Evolutionary conservation across 257 asterid genomes (phyloP).

Genomic region (Thymus quinquecostatus): DNA sequence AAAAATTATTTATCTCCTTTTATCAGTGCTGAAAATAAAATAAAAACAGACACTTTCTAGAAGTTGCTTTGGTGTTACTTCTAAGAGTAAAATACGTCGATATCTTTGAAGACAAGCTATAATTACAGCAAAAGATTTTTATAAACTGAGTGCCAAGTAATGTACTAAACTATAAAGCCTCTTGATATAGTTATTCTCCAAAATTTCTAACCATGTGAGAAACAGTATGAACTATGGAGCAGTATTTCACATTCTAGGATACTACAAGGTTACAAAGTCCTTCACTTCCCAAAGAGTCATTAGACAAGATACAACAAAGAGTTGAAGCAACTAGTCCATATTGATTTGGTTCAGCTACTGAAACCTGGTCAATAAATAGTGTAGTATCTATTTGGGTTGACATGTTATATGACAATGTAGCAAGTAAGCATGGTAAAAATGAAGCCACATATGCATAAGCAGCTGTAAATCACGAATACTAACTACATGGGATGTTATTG

Average conservation of each 20-base stretch:
- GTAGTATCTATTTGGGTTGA: not conserved
- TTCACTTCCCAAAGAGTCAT: slow-evolving; percentile 1
- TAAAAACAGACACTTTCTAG: too few relatives aligned
- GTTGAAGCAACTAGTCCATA: not conserved
- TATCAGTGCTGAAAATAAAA: too few relatives aligned
- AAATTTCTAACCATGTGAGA: not conserved
- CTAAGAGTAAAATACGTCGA: too few relatives aligned
- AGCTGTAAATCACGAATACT: not conserved
- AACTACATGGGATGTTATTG: not conserved
- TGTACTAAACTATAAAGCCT: too few relatives aligned
- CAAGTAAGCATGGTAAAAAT: not conserved
- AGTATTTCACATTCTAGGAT: not conserved
- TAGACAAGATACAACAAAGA: not conserved
- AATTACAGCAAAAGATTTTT: too few relatives aligned
- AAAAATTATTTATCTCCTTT: too few relatives aligned
- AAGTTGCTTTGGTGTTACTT: too few relatives aligned
- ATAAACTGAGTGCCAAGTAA: too few relatives aligned
- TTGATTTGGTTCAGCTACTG: not conserved
- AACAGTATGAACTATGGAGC: not conserved
- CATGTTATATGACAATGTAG: not conserved
- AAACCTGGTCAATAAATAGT: not conserved
- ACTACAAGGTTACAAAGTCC: not conserved
- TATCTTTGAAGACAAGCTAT: too few relatives aligned
- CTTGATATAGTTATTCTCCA: too few relatives aligned
- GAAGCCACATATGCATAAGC: not conserved